Evolutionary conservation across 1,139 yeast genomes (phyloP), one percentile per base, ranked within the genome.

Genomic region (Blastobotrys buckinghamii): DNA sequence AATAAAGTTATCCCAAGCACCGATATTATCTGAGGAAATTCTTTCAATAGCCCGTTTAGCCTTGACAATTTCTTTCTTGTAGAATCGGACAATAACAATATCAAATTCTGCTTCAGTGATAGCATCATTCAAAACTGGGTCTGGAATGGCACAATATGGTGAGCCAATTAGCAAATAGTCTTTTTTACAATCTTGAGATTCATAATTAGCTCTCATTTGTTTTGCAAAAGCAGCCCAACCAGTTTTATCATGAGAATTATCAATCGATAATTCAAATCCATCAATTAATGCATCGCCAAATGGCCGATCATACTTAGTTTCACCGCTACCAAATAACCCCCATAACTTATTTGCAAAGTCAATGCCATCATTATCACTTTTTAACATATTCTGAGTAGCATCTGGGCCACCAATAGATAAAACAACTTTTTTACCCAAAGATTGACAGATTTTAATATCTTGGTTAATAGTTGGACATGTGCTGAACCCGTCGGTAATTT

Each of bases 141-240:
- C 97, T 17, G 97, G 97, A 62, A 82, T 84, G 24, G 84, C 84
- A 69, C 97, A 90, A 70, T 90, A 97, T 24, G 97, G 97, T 54
- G 97, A 95, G 55, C 96, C 96, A 90, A 71, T 90, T 97, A 95
- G 79, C 45, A 90, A 71, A 65, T 85, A 89, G 70, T 85, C 89
- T 16, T 65, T 61, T 63, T 59, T 60, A 48, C 66, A 82, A 26
- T 70, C 63, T 19, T 59, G 61, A 10, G 53, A 5, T 45, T 60
- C 50, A 39, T 65, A 82, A 65, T 85, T 88, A 68, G 84, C 88
- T 70, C 92, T 81, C 61, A 90, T 74, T 42, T 58, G 55, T 19
- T 52, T 59, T 20, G 65, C 83, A 51, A 82, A 68, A 6, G 81
- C 78, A 30, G 74, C 72, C 56, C 76, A 76, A 22, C 84, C 85